Conservation (phyloP, 169 alveolate species). For the Eimeria sp. region DNA sequence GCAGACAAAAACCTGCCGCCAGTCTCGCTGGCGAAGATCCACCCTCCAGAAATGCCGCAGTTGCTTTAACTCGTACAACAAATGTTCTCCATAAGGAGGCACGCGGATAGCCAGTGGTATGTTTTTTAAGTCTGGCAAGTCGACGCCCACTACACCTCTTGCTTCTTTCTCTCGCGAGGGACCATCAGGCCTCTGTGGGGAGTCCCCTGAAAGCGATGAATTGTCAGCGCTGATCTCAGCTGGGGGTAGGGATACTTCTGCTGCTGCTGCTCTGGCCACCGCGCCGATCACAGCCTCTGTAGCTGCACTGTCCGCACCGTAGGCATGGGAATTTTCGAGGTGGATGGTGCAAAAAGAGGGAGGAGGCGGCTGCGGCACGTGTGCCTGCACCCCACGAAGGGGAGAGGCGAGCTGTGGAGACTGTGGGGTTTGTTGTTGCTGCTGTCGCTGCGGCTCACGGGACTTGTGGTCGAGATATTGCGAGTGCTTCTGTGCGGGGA, state of each 20-base stretch:
- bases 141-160: constrained; percentile 37
- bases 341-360: constrained; percentile 50
- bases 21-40: constrained; percentile 71
- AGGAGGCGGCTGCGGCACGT: neutral
- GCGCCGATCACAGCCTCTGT: constrained; percentile 54
- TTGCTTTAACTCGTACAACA: constrained; percentile 46
- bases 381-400: neutral
- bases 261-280: constrained; percentile 70
- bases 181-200: neutral
- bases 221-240: constrained; percentile 11
- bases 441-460: constrained; percentile 19
- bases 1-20: constrained; percentile 73
- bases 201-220: constrained; percentile 8
- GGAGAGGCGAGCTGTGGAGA: neutral
- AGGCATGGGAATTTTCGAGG: constrained; percentile 9
- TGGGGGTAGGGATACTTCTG: constrained; percentile 49
- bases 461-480: neutral
- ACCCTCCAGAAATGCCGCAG: constrained; percentile 46
- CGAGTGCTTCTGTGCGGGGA: constrained; percentile 36
- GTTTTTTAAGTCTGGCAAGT: constrained; percentile 24
- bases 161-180: neutral
- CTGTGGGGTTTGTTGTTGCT: neutral
- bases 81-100: constrained; percentile 67
- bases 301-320: constrained; percentile 20
- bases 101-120: constrained; percentile 51